Conservation (phyloP, 768 basidiomycete species). For the Lactarius evosmus region DNA sequence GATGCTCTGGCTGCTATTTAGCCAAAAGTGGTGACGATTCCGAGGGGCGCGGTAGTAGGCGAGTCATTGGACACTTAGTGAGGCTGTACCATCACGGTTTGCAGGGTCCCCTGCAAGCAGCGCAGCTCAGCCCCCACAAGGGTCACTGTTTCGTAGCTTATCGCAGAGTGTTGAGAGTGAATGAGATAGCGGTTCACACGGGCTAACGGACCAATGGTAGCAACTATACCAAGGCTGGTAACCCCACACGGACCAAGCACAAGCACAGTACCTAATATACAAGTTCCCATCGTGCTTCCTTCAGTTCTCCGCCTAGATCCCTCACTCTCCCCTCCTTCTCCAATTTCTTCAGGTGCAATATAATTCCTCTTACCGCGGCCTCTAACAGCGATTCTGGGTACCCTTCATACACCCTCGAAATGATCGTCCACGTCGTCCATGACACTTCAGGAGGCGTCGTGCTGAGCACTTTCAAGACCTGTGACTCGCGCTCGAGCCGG, state of each 20-base stretch:
- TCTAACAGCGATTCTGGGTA: slow-evolving; percentile 72
- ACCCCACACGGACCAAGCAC: too few relatives aligned
- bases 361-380: slow-evolving; percentile 65
- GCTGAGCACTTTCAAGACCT: slow-evolving; percentile 59
- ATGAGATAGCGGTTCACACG: not conserved
- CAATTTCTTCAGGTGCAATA: slow-evolving; percentile 73
- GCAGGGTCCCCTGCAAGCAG: not conserved
- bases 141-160: not conserved
- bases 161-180: not conserved
- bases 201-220: too few relatives aligned
- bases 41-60: not conserved
- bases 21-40: not conserved
- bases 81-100: not conserved
- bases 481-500: slow-evolving; percentile 73
- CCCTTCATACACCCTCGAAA: slow-evolving; percentile 61
- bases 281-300: slow-evolving; percentile 48
- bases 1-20: not conserved
- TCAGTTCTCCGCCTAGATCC: slow-evolving; percentile 49
- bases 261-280: slow-evolving; percentile 14
- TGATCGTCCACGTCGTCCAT: slow-evolving; percentile 67
- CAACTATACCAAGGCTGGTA: not conserved
- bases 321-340: slow-evolving; percentile 58
- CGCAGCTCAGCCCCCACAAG: too few relatives aligned
- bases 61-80: not conserved
- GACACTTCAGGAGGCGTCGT: slow-evolving; percentile 34